These are phyloP conservation scores for Aspergillus hancockii DNA, from an alignment of 495 filamentous ascomycete genomes.

Conservation along the genomic window DNA sequence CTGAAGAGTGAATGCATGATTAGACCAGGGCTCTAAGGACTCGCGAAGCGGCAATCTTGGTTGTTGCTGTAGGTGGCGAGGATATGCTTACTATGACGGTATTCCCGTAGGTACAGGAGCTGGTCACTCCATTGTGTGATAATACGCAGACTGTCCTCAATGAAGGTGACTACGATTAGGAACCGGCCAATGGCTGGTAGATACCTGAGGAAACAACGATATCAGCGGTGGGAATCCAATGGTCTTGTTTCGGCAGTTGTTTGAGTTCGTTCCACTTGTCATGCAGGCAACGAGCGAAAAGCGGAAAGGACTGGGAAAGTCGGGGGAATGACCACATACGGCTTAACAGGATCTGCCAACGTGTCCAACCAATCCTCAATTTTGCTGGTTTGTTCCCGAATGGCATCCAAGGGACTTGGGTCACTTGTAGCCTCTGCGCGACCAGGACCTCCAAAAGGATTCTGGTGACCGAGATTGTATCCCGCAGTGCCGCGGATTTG, in stretches of 20 bases:
- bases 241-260: neutral
- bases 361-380: conserved; percentile 95
- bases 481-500: conserved; percentile 95
- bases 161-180: conserved; percentile 96
- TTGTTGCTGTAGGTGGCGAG: conserved; percentile 1
- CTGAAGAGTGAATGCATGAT: conserved; percentile 42
- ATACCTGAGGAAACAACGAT: conserved; percentile 64
- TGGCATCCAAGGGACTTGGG: conserved; percentile 85
- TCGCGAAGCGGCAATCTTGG: neutral
- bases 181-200: conserved; percentile 94
- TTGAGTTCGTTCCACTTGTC: neutral
- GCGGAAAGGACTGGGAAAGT: conserved; percentile 1
- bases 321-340: conserved; percentile 61
- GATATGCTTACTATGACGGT: conserved; percentile 76
- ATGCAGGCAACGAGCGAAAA: conserved; percentile 5
- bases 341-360: conserved; percentile 86
- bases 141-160: conserved; percentile 94
- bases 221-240: conserved; percentile 28
- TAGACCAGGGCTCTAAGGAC: neutral
- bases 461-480: conserved; percentile 86
- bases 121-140: conserved; percentile 98
- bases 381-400: conserved; percentile 94
- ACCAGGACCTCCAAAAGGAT: conserved; percentile 68
- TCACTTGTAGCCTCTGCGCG: conserved; percentile 65
- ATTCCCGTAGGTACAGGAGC: conserved; percentile 88